Evolutionary conservation across 768 basidiomycete genomes (phyloP).

Genomic region (Lactifluus pinguis): DNA sequence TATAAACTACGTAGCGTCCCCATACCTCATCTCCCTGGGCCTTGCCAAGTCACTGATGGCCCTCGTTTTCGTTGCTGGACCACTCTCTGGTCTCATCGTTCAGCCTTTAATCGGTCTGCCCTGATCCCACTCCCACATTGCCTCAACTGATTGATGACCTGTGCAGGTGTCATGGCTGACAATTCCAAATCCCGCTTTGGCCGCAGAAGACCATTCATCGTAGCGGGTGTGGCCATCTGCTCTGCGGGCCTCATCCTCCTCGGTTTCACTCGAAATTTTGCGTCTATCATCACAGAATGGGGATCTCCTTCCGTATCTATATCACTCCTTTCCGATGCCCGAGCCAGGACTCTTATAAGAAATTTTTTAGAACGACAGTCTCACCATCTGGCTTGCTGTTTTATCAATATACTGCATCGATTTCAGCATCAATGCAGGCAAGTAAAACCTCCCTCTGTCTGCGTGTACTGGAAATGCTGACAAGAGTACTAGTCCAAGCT

Average conservation of each 20-base stretch:
- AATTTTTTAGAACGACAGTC: slow-evolving; percentile 43
- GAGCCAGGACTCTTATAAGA: not conserved
- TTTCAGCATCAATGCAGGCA: slow-evolving; percentile 52
- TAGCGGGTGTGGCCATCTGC: slow-evolving; percentile 59
- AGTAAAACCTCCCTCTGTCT: slow-evolving; percentile 13
- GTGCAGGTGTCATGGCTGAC: slow-evolving; percentile 62
- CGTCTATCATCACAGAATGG: slow-evolving; percentile 35
- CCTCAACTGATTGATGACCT: not conserved
- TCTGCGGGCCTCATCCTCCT: slow-evolving; percentile 68
- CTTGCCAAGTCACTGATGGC: slow-evolving; percentile 82
- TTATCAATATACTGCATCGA: slow-evolving; percentile 59
- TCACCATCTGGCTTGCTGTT: slow-evolving; percentile 75
- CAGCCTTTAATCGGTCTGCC: slow-evolving; percentile 76
- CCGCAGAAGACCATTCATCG: slow-evolving; percentile 78
- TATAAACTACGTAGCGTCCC: slow-evolving; percentile 44
- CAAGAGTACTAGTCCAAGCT: slow-evolving; percentile 54
- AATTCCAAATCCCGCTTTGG: slow-evolving; percentile 78
- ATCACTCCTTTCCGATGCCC: not conserved
- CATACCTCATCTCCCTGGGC: slow-evolving; percentile 84
- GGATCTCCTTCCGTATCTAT: slow-evolving; percentile 30
- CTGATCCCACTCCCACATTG: not conserved
- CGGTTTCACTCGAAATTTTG: slow-evolving; percentile 70
- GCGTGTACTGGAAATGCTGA: slow-evolving; percentile 28
- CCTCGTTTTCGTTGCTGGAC: slow-evolving; percentile 87
- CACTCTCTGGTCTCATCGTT: slow-evolving; percentile 80